A percentile compares a stretch with the other conserved stretches of the same genome.
These are phyloP conservation scores for Mycena rosella DNA, from an alignment of 768 basidiomycete species.

Conservation along the genomic window DNA sequence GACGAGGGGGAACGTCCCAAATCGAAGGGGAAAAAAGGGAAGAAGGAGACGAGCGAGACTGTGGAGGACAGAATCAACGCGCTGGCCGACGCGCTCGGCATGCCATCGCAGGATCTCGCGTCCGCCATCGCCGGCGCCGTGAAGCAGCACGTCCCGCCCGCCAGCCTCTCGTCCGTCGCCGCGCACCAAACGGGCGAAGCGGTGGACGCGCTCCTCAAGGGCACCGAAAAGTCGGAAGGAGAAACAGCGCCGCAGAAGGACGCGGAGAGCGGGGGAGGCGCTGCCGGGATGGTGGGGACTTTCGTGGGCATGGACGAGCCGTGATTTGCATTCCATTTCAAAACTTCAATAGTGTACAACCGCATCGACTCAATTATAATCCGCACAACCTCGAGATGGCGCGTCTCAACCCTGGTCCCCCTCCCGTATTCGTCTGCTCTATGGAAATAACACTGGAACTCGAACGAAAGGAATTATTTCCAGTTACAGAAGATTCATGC, in stretches of 20 bases:
- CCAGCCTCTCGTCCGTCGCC: constrained; percentile 68
- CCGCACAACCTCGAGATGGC: no score
- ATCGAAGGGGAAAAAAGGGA: constrained; percentile 20
- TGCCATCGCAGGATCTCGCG: constrained; percentile 71
- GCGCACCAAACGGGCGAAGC: constrained; percentile 60
- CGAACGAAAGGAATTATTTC: no score
- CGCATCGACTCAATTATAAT: constrained; percentile 1
- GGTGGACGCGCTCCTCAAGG: constrained; percentile 54
- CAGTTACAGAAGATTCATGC: no score
- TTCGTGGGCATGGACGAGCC: constrained; percentile 65
- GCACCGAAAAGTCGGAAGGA: constrained; percentile 30
- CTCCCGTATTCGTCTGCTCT: no score
- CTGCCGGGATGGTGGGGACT: constrained; percentile 47
- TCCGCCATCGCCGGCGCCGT: constrained; percentile 73
- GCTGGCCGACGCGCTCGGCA: constrained; percentile 72
- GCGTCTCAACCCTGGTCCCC: no score
- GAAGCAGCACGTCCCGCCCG: constrained; percentile 69
- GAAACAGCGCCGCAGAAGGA: constrained; percentile 18
- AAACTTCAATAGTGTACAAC: constrained; percentile 1
- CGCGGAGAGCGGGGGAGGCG: constrained; percentile 39
- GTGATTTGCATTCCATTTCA: constrained; percentile 24
- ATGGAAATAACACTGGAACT: no score
- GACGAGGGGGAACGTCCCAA: no score
- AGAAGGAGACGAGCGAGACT: constrained; percentile 35
- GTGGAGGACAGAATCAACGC: constrained; percentile 71